Percentiles rank a stretch among this genome's conserved stretches.
Evolutionary conservation across 2,329 filamentous ascomycete genomes (phyloP).

Genomic region (Colletotrichum graminicola): DNA sequence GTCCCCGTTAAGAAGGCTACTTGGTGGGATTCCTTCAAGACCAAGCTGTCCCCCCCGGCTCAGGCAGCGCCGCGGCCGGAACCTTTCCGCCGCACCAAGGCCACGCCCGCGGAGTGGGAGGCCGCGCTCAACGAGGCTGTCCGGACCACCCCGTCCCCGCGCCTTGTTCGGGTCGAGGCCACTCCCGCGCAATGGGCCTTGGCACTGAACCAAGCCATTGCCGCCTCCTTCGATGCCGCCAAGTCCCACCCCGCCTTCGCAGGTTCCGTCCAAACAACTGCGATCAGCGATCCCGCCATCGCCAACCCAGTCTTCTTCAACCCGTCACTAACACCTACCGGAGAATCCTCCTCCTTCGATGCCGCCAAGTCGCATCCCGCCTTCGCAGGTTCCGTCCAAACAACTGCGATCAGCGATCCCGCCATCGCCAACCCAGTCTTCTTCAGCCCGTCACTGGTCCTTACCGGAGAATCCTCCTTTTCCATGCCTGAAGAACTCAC

Average conservation of each 20-base stretch:
- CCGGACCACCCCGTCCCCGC: not conserved
- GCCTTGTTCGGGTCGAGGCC: conserved; percentile 31
- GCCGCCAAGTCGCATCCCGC: conserved; percentile 31
- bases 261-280: not conserved
- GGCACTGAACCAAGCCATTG: conserved; percentile 40
- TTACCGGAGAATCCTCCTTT: not conserved
- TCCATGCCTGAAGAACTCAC: not conserved
- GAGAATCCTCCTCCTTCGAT: not conserved
- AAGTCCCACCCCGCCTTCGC: conserved; percentile 28
- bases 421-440: conserved; percentile 16
- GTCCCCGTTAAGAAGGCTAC: conserved; percentile 18
- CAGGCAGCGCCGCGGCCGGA: not conserved
- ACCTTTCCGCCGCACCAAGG: conserved; percentile 19
- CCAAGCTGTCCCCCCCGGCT: not conserved
- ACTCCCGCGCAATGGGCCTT: conserved; percentile 34
- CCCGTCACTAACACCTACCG: no score
- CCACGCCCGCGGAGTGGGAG: conserved; percentile 40
- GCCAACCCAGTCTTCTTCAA: conserved; percentile 20
- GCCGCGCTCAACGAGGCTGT: conserved; percentile 36
- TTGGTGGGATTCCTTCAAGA: conserved; percentile 37
- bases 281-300: not conserved
- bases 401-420: not conserved
- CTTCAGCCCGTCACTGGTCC: not conserved
- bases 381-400: not conserved
- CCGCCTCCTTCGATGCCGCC: conserved; percentile 25